Conservation (phyloP, 2,329 filamentous ascomycete species). For the Aschersonia sp. region DNA sequence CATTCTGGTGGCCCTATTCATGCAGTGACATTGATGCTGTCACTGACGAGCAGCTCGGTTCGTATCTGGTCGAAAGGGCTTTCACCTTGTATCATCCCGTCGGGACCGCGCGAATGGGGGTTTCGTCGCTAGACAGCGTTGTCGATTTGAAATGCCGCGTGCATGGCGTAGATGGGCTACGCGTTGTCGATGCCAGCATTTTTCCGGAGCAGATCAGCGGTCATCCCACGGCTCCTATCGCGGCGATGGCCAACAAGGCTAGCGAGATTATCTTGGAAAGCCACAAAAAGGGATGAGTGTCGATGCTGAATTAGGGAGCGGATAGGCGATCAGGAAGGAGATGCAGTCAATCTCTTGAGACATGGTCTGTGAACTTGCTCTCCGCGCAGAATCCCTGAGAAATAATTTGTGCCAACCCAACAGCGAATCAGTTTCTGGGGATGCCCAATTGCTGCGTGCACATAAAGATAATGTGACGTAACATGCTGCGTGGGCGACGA, state of each 20-base stretch:
- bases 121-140: constrained; percentile 4
- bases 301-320: background rate
- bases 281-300: background rate
- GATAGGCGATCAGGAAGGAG: background rate
- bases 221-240: constrained; percentile 9
- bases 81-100: constrained; percentile 9
- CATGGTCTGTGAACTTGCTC: no score
- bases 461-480: no score
- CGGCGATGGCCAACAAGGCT: constrained; percentile 8
- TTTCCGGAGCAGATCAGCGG: constrained; percentile 26
- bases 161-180: constrained; percentile 32
- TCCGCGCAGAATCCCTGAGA: no score
- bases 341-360: background rate
- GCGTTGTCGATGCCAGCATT: constrained; percentile 43
- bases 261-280: constrained; percentile 6
- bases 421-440: no score
- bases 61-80: constrained; percentile 6
- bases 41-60: constrained; percentile 8
- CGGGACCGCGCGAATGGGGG: constrained; percentile 8
- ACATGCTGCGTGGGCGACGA: no score
- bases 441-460: no score
- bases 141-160: constrained; percentile 39
- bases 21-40: constrained; percentile 7
- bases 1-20: constrained; percentile 10
- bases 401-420: no score